Evolutionary conservation across 768 basidiomycete species (phyloP), one percentile per base, ranked within the genome.

Genomic region (Clathrus columnatus): DNA sequence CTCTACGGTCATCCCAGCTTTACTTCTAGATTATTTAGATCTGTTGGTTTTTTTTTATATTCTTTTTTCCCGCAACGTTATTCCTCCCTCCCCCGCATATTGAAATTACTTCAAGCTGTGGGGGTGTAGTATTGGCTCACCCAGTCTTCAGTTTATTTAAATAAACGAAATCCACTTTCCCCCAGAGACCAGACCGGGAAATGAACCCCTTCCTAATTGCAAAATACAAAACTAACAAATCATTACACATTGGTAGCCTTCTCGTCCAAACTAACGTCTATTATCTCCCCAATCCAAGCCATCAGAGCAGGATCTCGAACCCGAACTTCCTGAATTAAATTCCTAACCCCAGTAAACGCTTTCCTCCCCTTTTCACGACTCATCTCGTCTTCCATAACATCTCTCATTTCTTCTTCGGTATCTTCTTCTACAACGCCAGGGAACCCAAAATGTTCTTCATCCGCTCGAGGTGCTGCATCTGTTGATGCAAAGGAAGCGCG

Each of bases 361-460:
- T 75, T 81, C 60, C 83, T 73, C 14, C 90, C 91, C 48, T 76
- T 77, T 57, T 79, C 71, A 63, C 87, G 84, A 7, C 87, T 87
- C 64, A 91, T 87, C 51, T 66, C 70, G 57, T 84, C 85, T 29
- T 58, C 60, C 11, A 59, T 58, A 23, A 51, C 57, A 48, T 57
- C 61, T 17, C 48, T 51, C 36, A 50, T 67, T 49, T 81, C 79
- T 53, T 77, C 76, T 17, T 85, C 88, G n/a, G 82, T 85, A n/a
- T 78, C 76, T 20, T 87, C 88, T 58, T 90, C 86, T 32, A 89
- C 72, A 20, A 89, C 52, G 0, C 86, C 91, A 5, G 93, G 93
- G 67, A 95, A 90, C 0, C 92, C 92, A 67, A 93, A 95, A 60
- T 89, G 87, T 56, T 94, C 90, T 20, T 79, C 85, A 63, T 89